Evolutionary conservation across 805 yeast genomes (phyloP).

Genomic region (Candida argentea): DNA sequence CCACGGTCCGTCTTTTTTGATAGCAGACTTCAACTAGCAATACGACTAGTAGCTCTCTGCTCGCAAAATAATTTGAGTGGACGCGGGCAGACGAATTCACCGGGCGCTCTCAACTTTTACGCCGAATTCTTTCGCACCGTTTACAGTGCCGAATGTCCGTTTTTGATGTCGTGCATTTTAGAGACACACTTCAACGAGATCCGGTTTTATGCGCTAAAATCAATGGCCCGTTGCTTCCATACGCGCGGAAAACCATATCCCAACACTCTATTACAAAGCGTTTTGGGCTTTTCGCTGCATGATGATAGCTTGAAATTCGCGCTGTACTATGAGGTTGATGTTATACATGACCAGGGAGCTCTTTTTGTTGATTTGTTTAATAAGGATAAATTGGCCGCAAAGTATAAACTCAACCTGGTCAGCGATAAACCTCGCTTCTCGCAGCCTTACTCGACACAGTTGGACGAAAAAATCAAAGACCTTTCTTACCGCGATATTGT

Average conservation of each 20-base stretch:
- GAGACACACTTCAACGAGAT: conserved; percentile 77
- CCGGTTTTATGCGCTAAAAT: conserved; percentile 60
- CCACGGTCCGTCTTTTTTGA: conserved; percentile 49
- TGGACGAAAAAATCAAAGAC: conserved; percentile 18
- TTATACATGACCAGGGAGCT: conserved; percentile 16
- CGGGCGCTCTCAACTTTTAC: conserved; percentile 53
- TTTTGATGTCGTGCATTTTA: conserved; percentile 59
- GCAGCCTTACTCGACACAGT: conserved; percentile 22
- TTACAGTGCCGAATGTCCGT: conserved; percentile 43
- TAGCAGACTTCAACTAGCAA: conserved; percentile 55
- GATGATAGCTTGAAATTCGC: conserved; percentile 49
- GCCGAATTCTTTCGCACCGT: conserved; percentile 51
- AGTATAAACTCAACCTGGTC: conserved; percentile 28
- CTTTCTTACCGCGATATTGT: conserved; percentile 16
- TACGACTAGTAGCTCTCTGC: conserved; percentile 55
- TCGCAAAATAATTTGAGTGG: conserved; percentile 53
- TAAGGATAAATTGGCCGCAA: conserved; percentile 29
- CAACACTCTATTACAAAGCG: conserved; percentile 31
- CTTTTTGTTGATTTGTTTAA: conserved; percentile 28
- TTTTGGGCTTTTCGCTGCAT: conserved; percentile 60
- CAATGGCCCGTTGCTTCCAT: conserved; percentile 59
- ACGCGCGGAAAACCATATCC: conserved; percentile 60
- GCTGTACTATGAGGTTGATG: conserved; percentile 50
- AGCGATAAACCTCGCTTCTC: conserved; percentile 29
- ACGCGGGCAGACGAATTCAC: conserved; percentile 36